Evolutionary conservation across 345 rosid species (phyloP).

Genomic region (Xanthoceras sorbifolium): DNA sequence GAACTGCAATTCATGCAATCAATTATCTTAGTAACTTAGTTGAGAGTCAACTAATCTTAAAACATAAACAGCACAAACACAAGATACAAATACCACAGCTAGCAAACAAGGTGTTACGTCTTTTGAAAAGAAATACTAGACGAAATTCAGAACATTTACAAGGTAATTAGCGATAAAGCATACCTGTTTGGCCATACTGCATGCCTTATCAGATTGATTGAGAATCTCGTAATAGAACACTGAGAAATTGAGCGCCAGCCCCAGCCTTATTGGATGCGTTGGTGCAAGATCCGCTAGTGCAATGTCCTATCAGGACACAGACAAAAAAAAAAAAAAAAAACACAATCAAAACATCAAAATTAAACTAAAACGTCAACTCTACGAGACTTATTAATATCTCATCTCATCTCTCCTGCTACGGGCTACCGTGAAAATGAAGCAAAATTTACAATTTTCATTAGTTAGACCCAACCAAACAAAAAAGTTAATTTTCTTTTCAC

Average conservation of each 20-base stretch:
- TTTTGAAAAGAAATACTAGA: neutral
- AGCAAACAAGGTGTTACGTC: neutral
- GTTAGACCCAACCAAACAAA: neutral
- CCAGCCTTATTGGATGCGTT: constrained; percentile 89
- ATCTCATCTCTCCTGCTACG: too few species aligned
- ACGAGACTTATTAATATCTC: neutral
- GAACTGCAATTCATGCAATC: neutral
- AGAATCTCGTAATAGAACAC: constrained; percentile 94
- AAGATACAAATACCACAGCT: neutral
- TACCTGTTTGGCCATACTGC: constrained; percentile 97
- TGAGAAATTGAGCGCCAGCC: constrained; percentile 81
- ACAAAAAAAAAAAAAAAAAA: too few species aligned
- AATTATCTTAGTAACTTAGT: neutral
- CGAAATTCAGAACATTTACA: too few species aligned
- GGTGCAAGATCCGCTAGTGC: constrained; percentile 83
- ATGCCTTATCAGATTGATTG: constrained; percentile 86
- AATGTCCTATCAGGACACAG: constrained; percentile 45
- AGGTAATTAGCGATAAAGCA: neutral
- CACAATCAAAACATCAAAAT: neutral
- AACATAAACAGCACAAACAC: neutral
- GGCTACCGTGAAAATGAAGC: too few species aligned
- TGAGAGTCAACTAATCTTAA: neutral
- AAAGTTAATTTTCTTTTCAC: neutral
- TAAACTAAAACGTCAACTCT: neutral
- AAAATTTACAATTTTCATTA: neutral